These are phyloP conservation scores for Protomyces arabidopsidicola DNA, from an alignment of 1,139 yeast genomes.

Conservation along the genomic window DNA sequence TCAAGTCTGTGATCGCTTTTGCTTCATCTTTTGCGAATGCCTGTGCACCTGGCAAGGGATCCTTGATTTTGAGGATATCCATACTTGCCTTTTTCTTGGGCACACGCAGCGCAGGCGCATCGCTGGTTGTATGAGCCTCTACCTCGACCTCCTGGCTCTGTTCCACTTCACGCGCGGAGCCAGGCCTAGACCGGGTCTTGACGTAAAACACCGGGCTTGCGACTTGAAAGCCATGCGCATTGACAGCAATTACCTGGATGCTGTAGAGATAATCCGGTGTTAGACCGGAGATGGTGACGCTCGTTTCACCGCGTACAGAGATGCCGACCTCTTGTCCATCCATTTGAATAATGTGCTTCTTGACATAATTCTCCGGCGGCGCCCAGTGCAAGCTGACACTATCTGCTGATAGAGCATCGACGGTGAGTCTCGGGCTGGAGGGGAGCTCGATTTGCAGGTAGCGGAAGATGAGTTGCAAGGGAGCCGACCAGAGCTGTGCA, in stretches of 20 bases:
- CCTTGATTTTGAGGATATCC: conserved; percentile 1
- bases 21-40: conserved; percentile 15
- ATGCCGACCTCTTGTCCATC: conserved; percentile 47
- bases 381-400: conserved; percentile 56
- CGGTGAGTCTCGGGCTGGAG: conserved; percentile 52
- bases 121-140: not conserved
- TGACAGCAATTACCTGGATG: conserved; percentile 54
- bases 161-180: not conserved
- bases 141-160: conserved; percentile 3
- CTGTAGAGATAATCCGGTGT: conserved; percentile 50
- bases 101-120: not conserved
- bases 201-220: conserved; percentile 19
- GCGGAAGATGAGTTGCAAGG: conserved; percentile 50
- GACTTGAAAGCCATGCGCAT: conserved; percentile 39
- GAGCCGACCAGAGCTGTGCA: conserved; percentile 45
- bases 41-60: conserved; percentile 27
- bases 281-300: conserved; percentile 45
- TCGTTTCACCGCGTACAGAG: conserved; percentile 40
- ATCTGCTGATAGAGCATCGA: conserved; percentile 51
- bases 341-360: conserved; percentile 47
- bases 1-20: conserved; percentile 49
- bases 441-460: conserved; percentile 55
- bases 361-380: conserved; percentile 39
- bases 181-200: conserved; percentile 24
- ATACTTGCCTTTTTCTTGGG: conserved; percentile 7